Conservation (phyloP, 345 rosid genomes). For the Pistacia vera region DNA sequence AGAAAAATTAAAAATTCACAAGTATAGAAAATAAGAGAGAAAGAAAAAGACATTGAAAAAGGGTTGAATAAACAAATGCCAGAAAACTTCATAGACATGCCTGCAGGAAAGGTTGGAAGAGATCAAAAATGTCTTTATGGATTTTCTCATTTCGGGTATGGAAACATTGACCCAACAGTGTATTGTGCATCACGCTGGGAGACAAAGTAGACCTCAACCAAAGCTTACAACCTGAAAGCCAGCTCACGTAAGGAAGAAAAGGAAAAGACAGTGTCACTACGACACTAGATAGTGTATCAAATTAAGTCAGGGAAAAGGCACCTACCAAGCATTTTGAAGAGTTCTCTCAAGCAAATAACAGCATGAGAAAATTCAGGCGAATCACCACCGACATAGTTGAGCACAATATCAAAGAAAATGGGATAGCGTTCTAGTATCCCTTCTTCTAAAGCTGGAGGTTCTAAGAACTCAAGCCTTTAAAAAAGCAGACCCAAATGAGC, state of each 20-base stretch:
- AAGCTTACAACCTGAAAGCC: constrained; percentile 83
- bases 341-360: constrained; percentile 81
- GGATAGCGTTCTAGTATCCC: constrained; percentile 94
- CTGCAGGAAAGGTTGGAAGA: constrained; percentile 91
- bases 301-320: constrained; percentile 16
- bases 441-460: constrained; percentile 95
- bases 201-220: constrained; percentile 96
- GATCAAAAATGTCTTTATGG: constrained; percentile 97
- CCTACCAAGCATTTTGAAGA: constrained; percentile 92
- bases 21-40: background rate
- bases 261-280: constrained; percentile 10
- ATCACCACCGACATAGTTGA: constrained; percentile 88
- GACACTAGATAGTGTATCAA: constrained; percentile 1
- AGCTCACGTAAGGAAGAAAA: constrained; percentile 21
- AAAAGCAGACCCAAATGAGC: constrained; percentile 18
- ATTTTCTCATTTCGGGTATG: constrained; percentile 88
- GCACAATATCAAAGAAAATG: constrained; percentile 87
- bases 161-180: constrained; percentile 96
- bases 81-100: constrained; percentile 43
- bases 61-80: constrained; percentile 1
- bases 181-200: constrained; percentile 95
- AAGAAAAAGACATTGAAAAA: constrained; percentile 4
- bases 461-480: constrained; percentile 90
- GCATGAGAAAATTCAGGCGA: constrained; percentile 90
- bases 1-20: background rate